A percentile compares a stretch with the other conserved stretches of the same genome.
Conservation (phyloP, 805 yeast species). For the Metschnikowia lochheadii region DNA sequence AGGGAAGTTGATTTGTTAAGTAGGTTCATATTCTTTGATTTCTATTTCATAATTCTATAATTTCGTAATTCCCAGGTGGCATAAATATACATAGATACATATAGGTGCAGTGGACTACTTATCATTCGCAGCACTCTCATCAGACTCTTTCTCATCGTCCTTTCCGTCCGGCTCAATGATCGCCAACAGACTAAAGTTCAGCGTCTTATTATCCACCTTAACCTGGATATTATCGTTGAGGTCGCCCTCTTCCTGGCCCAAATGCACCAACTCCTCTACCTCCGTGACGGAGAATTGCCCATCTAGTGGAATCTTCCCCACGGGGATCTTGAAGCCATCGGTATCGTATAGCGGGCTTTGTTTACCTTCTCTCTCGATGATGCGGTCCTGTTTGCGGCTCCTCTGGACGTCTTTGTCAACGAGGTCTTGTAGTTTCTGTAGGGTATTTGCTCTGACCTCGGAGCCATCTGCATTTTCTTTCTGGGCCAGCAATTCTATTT, state of each 20-base stretch:
- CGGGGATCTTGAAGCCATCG: slow-evolving; percentile 36
- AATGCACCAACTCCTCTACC: slow-evolving; percentile 25
- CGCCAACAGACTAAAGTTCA: slow-evolving; percentile 30
- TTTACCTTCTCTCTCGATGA: slow-evolving; percentile 2
- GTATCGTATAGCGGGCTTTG: slow-evolving; percentile 19
- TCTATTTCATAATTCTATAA: too few relatives aligned
- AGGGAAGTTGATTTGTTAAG: too few relatives aligned
- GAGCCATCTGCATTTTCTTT: slow-evolving; percentile 13
- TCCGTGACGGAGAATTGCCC: slow-evolving; percentile 38
- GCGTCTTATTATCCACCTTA: slow-evolving; percentile 22
- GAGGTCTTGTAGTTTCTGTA: slow-evolving; percentile 26
- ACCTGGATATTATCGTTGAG: slow-evolving; percentile 25
- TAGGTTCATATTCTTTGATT: too few relatives aligned
- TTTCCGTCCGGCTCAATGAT: slow-evolving; percentile 16
- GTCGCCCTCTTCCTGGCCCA: slow-evolving; percentile 31
- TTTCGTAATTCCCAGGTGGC: too few relatives aligned
- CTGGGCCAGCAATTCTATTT: slow-evolving; percentile 27
- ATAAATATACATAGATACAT: background rate
- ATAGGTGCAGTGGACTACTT: background rate
- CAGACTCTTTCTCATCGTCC: background rate
- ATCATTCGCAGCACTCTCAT: background rate
- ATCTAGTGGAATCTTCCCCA: slow-evolving; percentile 37
- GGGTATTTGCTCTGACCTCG: slow-evolving; percentile 14
- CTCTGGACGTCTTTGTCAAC: slow-evolving; percentile 20
- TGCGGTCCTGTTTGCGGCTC: background rate